Conservation (phyloP, 495 filamentous ascomycete genomes). For the Neurospora sp. region DNA sequence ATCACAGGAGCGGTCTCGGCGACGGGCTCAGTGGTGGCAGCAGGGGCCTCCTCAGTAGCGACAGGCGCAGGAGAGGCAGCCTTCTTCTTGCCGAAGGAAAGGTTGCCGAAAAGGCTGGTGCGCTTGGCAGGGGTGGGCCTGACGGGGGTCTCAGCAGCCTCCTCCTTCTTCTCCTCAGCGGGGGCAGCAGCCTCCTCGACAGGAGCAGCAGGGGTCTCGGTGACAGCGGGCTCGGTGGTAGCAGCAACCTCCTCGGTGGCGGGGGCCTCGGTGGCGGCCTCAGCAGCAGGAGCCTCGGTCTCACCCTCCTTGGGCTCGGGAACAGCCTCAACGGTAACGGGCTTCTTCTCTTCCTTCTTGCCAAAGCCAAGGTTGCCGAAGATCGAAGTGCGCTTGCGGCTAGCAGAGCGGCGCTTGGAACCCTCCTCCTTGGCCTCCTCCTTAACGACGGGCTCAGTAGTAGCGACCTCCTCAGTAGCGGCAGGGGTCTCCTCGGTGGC, state of each 20-base stretch:
- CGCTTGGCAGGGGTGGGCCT: slow-evolving; percentile 30
- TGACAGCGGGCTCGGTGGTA: slow-evolving; percentile 18
- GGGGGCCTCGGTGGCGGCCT: slow-evolving; percentile 15
- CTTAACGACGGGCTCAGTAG: slow-evolving; percentile 27
- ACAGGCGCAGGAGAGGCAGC: slow-evolving; percentile 30
- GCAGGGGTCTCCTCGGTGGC: slow-evolving; percentile 24
- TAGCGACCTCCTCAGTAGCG: slow-evolving; percentile 32
- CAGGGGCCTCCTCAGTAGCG: slow-evolving; percentile 25
- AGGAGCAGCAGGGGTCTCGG: slow-evolving; percentile 18
- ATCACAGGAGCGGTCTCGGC: slow-evolving; percentile 48
- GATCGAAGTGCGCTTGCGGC: slow-evolving; percentile 77
- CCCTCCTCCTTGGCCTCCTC: slow-evolving; percentile 41
- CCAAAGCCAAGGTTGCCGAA: slow-evolving; percentile 55
- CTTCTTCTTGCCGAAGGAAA: slow-evolving; percentile 46
- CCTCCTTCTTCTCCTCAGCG: slow-evolving; percentile 26
- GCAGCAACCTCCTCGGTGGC: slow-evolving; percentile 20
- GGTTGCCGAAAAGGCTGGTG: slow-evolving; percentile 42
- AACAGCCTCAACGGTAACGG: slow-evolving; percentile 26
- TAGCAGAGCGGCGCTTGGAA: slow-evolving; percentile 62
- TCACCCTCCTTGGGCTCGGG: slow-evolving; percentile 37
- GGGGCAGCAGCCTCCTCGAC: slow-evolving; percentile 23
- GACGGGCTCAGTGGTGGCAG: slow-evolving; percentile 35
- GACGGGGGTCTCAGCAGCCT: slow-evolving; percentile 14
- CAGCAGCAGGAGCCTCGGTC: slow-evolving; percentile 22
- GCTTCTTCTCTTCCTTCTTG: slow-evolving; percentile 64